Base-by-base conservation (phyloP, 2,329 filamentous ascomycete genomes). In the Ophiostoma australiae region DNA sequence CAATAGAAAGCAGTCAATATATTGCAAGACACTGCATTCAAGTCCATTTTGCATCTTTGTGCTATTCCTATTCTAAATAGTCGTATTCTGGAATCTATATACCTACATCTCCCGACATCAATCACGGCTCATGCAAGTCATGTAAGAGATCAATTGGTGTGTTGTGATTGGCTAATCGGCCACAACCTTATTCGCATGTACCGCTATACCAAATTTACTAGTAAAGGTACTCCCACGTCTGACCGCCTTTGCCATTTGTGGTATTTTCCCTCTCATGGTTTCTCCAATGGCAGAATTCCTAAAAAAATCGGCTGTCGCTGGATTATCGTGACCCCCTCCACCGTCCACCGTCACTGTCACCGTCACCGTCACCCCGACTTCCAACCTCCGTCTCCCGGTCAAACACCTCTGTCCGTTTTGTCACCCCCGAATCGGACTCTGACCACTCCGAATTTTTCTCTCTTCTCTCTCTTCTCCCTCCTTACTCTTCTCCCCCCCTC, bases 221-320 rank as follows among this genome's bases (percentile, higher is more conserved):
- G 35, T 23, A 17, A 35, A 66, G n/a, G 35, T 66, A 66, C 63
- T 13, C 35, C 4, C 11, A 8, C 0, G 17, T 3, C n/a, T 66
- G 35, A 66, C 63, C 63, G 63, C 63, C 63, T 31, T 39, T 8
- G 35, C 15, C 61, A 37, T 7, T 55, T 15, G 41, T 15, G 41
- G 41, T 11, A 44, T 44, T 61, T 61, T 61, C 31, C 33, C 61
- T n/a, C 33, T 39, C 58, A 65, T 23, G 63, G 23, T 11, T 23
- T 65, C 58, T 33, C 58, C 33, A 65, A 65, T 66, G 63, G 63
- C 63, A 66, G 63, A 66, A 66, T 66, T 27, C 35, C 35, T n/a
- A 23, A 66, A 66, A 20, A 66, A 39, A 15, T 39, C 37, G 20
- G 35, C 3, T 66, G 35, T 15, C 10, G 52, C 23, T 58, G 52